Base-by-base conservation (phyloP, 495 filamentous ascomycete genomes). In the Xylaria curta region DNA sequence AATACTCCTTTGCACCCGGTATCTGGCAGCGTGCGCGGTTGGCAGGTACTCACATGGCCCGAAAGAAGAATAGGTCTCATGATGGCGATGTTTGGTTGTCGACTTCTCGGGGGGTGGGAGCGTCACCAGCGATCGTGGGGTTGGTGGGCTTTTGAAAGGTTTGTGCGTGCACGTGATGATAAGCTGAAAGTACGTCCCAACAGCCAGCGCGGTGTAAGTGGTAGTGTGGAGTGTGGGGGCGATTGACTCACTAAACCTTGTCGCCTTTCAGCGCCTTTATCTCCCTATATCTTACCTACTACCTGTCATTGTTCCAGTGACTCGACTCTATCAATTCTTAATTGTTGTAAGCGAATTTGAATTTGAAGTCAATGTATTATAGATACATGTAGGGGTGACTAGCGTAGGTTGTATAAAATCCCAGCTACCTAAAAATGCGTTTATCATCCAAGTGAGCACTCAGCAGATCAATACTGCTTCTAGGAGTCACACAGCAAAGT, bases 41-140 rank as follows among this genome's bases (percentile, higher is more conserved):
- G 49, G 44, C 72, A 84, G 87, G 76, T 85, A 92, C 92, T 79
- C 75, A 79, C 77, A 89, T 99, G 96, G 84, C 96, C 96, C 83
- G 93, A 90, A 76, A 99, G 85, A 75, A 99, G 87, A 82, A 98
- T 97, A 78, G 96, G 96, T 83, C 97, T 91, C 96, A 99, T 99
- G 66, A 80, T 88, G 77, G 74, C 71, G 73, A 69, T 61, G 63
- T 77, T 62, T 53, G 36, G 36, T 62, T 58, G 44, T 73, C 63
- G 51, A 42, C 42, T 64, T 42, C 38, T 54, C 12, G n/a, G 46
- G 46, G 51, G 59, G 36, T 26, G 28, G 56, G 42, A 75, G 66
- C 62, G 73, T 68, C 72, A 72, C 75, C 54, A 70, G 60, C 71
- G 72, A 76, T 64, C 61, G 74, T 68, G 70, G 73, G 73, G 75